These are phyloP conservation scores for Poa pratensis DNA, from an alignment of 176 grass and related monocot species.

Conservation along the genomic window DNA sequence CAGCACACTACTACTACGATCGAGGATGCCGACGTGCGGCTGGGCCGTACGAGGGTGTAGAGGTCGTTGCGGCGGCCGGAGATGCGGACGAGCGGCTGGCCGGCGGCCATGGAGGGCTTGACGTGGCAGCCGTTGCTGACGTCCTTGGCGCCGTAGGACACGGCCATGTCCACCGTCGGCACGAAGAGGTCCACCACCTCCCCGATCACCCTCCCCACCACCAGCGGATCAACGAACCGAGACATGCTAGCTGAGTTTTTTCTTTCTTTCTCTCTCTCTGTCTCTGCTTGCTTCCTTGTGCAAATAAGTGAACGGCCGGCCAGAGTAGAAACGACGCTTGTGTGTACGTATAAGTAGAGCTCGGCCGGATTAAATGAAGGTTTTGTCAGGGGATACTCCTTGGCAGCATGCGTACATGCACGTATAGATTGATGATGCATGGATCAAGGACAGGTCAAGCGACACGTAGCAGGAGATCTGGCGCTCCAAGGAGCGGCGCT, in stretches of 20 bases:
- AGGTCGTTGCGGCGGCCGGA: conserved; percentile 61
- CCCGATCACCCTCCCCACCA: conserved; percentile 83
- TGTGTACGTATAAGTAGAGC: neutral
- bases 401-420: conserved; percentile 27
- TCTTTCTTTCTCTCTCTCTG: neutral
- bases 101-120: conserved; percentile 64
- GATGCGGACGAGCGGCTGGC: conserved; percentile 60
- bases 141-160: conserved; percentile 65
- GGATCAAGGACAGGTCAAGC: neutral
- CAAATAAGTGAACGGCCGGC: neutral
- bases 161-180: conserved; percentile 66
- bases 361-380: neutral
- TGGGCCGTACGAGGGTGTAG: conserved; percentile 58
- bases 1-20: neutral
- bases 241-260: conserved; percentile 37
- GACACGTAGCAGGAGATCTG: conserved; percentile 31
- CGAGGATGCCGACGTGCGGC: neutral
- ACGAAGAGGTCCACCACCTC: conserved; percentile 90
- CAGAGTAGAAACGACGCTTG: neutral
- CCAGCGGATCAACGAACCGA: conserved; percentile 72
- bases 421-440: conserved; percentile 13
- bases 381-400: conserved; percentile 9
- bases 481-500: neutral
- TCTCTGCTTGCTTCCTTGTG: neutral
- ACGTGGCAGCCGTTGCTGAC: conserved; percentile 80